Evolutionary conservation across 1,284 basidiomycete genomes (phyloP), one percentile per base, ranked within the genome.

Genomic region (Cutaneotrichosporon cyanovorans): DNA sequence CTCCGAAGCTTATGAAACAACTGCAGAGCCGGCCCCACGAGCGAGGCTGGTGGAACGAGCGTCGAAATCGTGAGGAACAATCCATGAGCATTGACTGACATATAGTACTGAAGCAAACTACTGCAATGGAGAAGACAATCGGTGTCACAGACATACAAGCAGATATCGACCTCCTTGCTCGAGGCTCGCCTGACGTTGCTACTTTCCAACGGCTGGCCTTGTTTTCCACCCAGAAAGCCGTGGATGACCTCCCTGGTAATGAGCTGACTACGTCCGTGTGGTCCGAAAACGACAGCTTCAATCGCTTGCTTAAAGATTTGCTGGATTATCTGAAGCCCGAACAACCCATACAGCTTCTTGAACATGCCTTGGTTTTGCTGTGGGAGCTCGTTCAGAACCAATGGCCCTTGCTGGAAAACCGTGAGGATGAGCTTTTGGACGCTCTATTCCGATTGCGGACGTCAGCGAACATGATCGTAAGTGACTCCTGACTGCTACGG

Each of bases 381-480:
- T 69, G 66, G 65, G 66, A 69, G 42, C 40, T 69, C 46, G 60
- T 66, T 0, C 62, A 66, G 36, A 56, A 69, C 40, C 67, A 69
- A 42, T 69, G 65, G 65, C 21, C 45, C 2, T 35, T 69, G 28
- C 59, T 66, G 22, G 66, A 68, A 40, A 55, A 53, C n/a, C 50
- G 58, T 14, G 63, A 66, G 40, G 55, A 57, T 19, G 42, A 48
- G 4, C 44, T 69, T 20, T 44, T 61, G 18, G 62, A 68, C 34
- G 47, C 57, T 5, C 45, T 68, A 12, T 66, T 69, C 55, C 54
- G 56, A 1, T 40, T 69, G 16, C 45, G 67, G 21, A 49, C 56
- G 2, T 55, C 48, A 10, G 40, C 34, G 11, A 59, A 59, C 43
- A 34, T 47, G 6, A 56, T 56, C n/a, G 65, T 66, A 25, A 48